Base-by-base conservation (phyloP, 306 rosid genomes). In the Casuarina equisetifolia region DNA sequence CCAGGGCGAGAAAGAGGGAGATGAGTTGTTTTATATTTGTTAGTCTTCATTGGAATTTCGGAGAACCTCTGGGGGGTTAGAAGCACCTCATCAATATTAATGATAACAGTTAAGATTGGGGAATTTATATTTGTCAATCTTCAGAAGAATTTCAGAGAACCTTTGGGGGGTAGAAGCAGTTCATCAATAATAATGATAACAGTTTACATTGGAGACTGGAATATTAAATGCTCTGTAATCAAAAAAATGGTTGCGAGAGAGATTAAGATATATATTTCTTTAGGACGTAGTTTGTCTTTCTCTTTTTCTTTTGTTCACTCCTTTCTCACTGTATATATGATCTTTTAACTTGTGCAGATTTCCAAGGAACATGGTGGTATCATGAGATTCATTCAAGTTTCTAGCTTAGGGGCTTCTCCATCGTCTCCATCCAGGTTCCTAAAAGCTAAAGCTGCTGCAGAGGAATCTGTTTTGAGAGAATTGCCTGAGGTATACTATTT, bases 331-430 rank as follows among this genome's bases (percentile, higher is more conserved):
- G 25, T 61, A 61, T 11, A 52, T 52, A 5, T 52, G 58, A 9
- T 62, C 44, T 79, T 25, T 63, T 40, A 74, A 40, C 58, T 70
- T 69, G 15, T 86, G 85, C 93, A 95, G 99, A 87, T 95, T 86
- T 88, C 99, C 77, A 91, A 91, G 84, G 99, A 95, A 74, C 99
- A 95, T 49, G 99, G 99, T 80, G 99, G 99, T 78, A 95, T 95
- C 82, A 79, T 85, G 89, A 88, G 99, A 85, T 95, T 89, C 73
- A 80, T 95, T 66, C 99, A 95, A 81, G 96, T 95, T 86, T 95
- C 99, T 81, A 82, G 87, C 80, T 89, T 95, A 80, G 99, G 99
- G 73, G 92, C 97, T 49, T 91, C 97, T 85, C 54, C 97, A 68
- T 92, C 94, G 48, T 92, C 99, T 46, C 86, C 90, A 36, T 95